A percentile compares a stretch with the other conserved stretches of the same genome.
Evolutionary conservation across 768 basidiomycete genomes (phyloP).

Genomic region (Rhizopogon rudus): DNA sequence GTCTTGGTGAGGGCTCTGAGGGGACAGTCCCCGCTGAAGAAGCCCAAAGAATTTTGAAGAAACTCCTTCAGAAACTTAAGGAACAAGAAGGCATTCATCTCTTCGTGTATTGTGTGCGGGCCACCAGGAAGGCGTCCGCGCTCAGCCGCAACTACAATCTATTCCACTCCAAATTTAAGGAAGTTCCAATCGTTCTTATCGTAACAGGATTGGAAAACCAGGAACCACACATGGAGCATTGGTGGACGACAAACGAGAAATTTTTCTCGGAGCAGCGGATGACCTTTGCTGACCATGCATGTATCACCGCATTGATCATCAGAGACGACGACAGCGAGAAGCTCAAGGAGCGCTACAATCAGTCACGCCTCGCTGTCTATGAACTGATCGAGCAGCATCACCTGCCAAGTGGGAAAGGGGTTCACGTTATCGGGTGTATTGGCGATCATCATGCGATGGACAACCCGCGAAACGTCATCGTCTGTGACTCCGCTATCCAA

Average conservation of each 20-base stretch:
- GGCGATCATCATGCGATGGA: not conserved
- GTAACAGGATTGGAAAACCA: conserved; percentile 18
- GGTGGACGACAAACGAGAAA: conserved; percentile 16
- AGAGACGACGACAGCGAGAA: not conserved
- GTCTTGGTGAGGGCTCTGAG: conserved; percentile 6
- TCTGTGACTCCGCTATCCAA: conserved; percentile 2
- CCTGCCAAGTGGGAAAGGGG: not conserved
- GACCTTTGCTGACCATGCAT: conserved; percentile 7
- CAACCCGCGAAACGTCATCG: conserved; percentile 1
- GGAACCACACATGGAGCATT: conserved; percentile 15
- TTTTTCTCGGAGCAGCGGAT: not conserved
- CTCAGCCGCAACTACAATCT: conserved; percentile 12
- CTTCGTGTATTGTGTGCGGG: conserved; percentile 17
- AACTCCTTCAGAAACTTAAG: conserved; percentile 6
- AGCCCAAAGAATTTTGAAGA: conserved; percentile 2
- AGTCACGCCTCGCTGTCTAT: conserved; percentile 5
- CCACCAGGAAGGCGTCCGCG: conserved; percentile 13
- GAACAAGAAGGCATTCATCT: conserved; percentile 10
- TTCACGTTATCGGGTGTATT: not conserved
- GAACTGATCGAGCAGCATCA: not conserved
- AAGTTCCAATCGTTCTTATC: conserved; percentile 12
- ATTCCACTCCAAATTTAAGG: conserved; percentile 6
- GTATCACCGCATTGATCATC: conserved; percentile 9
- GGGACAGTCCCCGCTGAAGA: conserved; percentile 3
- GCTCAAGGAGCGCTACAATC: not conserved